A percentile compares a stretch with the other conserved stretches of the same genome.
Conservation (phyloP, 2,329 filamentous ascomycete species). For the Escovopsis sp. region DNA sequence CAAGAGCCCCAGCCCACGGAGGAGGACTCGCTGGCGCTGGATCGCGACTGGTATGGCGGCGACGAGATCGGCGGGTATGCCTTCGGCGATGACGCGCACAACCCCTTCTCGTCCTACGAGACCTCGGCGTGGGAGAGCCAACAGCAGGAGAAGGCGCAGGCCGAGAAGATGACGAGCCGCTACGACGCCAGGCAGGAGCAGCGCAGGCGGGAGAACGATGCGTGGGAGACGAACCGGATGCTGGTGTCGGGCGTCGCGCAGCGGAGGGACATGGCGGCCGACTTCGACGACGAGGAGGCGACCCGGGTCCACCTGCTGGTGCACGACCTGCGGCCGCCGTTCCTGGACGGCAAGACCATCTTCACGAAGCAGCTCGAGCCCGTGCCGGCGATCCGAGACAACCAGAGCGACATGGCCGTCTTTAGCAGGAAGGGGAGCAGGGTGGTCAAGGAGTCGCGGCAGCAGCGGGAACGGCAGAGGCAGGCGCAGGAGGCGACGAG, state of each 20-base stretch:
- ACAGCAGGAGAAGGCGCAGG: conserved; percentile 61
- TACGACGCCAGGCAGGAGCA: conserved; percentile 59
- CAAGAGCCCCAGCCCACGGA: conserved; percentile 48
- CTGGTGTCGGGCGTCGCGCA: conserved; percentile 91
- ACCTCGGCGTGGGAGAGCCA: conserved; percentile 59
- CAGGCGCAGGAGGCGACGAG: conserved; percentile 93
- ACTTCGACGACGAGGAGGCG: conserved; percentile 84
- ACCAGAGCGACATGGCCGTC: conserved; percentile 96
- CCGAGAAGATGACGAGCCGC: conserved; percentile 66
- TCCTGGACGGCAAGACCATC: conserved; percentile 84
- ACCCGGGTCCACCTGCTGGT: conserved; percentile 82
- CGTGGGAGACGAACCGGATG: conserved; percentile 99
- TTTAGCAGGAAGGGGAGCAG: conserved; percentile 91
- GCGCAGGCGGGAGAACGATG: conserved; percentile 87
- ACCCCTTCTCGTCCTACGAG: conserved; percentile 70
- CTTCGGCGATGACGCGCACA: conserved; percentile 84
- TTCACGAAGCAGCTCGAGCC: conserved; percentile 97
- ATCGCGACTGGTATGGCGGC: conserved; percentile 85
- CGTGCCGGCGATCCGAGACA: conserved; percentile 80
- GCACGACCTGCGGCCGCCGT: conserved; percentile 86
- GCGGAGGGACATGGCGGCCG: conserved; percentile 61
- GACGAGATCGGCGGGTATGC: conserved; percentile 71
- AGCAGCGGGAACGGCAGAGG: conserved; percentile 83
- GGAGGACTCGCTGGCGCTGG: conserved; percentile 60
- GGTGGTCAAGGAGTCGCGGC: conserved; percentile 79